Base-by-base conservation (phyloP, 2,329 filamentous ascomycete species). In the Aspergillus costaricaensis region DNA sequence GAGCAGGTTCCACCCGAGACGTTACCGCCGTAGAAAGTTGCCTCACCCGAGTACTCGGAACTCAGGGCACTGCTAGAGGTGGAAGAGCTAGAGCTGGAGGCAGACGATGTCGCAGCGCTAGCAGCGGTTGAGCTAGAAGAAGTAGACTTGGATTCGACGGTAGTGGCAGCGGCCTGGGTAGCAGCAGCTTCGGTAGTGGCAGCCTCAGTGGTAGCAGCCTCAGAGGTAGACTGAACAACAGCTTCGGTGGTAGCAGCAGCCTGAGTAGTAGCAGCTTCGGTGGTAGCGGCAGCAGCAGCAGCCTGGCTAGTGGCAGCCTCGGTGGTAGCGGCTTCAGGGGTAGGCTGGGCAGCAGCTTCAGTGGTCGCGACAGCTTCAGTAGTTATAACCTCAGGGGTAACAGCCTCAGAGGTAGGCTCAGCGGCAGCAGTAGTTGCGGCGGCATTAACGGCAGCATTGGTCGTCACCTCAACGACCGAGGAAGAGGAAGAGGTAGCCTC, bases 1-100 rank as follows among this genome's bases (percentile, higher is more conserved):
- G 83, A 85, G 75, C 88, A 91, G 60, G 80, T 82, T 62, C 88
- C 88, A 41, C 86, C 86, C 5, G 75, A 72, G 2, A 86, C 70
- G 70, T 86, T 84, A 30, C 85, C 83, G 32, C 81, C 80, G 67
- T 86, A 86, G 65, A 79, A 84, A 50, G 84, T 85, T 48, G 81
- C 80, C 59, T 75, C 67, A 62, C 81, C 81, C 4, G 74, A 68
- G 36, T 71, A 69, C 25, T 56, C 47, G 36, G 57, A 61, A n/a
- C 64, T 47, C 39, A 63, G 62, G 7, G 60, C 57, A 14, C 41
- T 30, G 17, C 60, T 59, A 15, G 62, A 62, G 52, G 57, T 38
- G 19, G 62, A 59, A 14, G 63, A 58, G 17, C 61, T 47, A 3
- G 62, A 36, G 19, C 57, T 49, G 10, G 60, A 59, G 25, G 56